Evolutionary conservation across 163 green algal species (phyloP), one percentile per base, ranked within the genome.

Genomic region (Trebouxia gelatinosa): DNA sequence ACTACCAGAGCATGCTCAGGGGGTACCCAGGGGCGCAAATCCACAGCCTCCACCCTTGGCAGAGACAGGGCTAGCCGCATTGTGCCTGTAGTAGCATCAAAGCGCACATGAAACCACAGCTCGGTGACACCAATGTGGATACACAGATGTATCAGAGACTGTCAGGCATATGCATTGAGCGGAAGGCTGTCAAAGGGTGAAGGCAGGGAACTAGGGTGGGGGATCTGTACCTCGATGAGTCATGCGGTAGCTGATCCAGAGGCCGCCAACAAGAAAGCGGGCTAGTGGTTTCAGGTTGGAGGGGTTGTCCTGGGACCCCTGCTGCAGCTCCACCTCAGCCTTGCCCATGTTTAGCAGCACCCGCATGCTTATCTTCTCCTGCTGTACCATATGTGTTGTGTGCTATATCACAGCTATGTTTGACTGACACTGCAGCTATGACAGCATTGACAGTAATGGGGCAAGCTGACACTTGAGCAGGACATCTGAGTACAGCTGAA

Each of bases 11-110:
- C 83, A 48, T 92, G 89, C 72, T 93, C 88, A 0, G 70, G 79
- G 5, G 87, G 85, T 17, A 93, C 82, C 58, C 89, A 86, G 5
- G 86, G 88, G 6, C 94, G 83, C 70, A 92, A 81, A 84, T 98
- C 94, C 1, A 80, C 75, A 31, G 83, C 89, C 76, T 91, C 87
- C 48, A 97, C 80, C 31, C 46, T 76, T 5, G 94, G 92, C 65
- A 98, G 51, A 6, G 84, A 87, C 16, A 96, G 34, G 7, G 70
- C 75, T 29, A 97, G 80, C 34, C 86, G 70, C 90, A 92, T 92
- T 65, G 85, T 82, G 72, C 88, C 84, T 5, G 40, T 66, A 17
- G 13, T 32, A 11, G 43, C 11, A 54, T n/a, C n/a, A n/a, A 54
- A 54, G 43, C 43, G 43, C 43, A 54, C 43, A 54, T 54, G 43